A percentile compares a stretch with the other conserved stretches of the same genome.
phyloP scores from a whole-genome alignment of 805 yeast genomes.

The Sugiyamaella qingdaonensis region DNA sequence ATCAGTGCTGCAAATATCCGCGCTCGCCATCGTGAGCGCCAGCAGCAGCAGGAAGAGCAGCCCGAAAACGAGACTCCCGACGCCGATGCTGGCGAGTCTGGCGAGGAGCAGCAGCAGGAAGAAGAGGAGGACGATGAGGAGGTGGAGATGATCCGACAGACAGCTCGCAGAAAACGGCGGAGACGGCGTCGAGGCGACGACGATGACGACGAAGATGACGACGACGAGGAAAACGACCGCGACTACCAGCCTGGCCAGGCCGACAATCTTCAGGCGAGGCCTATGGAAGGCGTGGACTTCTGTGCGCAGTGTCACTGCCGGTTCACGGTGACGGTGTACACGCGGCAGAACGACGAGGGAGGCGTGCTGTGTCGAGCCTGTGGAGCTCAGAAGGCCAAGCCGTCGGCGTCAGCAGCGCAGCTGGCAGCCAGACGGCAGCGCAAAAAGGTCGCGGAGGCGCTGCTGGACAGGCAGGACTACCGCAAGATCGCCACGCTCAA shows the following conservation, averaged over 20 bases:
- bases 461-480: conserved; percentile 63
- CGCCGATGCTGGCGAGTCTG: conserved; percentile 18
- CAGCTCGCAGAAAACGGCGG: conserved; percentile 39
- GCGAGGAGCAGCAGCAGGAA: conserved; percentile 18
- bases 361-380: conserved; percentile 63
- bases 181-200: conserved; percentile 35
- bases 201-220: conserved; percentile 36
- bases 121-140: conserved; percentile 10
- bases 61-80: conserved; percentile 26
- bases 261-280: conserved; percentile 35
- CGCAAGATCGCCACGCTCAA: conserved; percentile 61
- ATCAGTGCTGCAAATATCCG: conserved; percentile 73
- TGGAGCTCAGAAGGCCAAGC: conserved; percentile 42
- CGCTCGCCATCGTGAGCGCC: conserved; percentile 23
- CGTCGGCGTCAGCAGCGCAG: conserved; percentile 47
- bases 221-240: conserved; percentile 37
- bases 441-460: conserved; percentile 77
- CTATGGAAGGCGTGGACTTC: conserved; percentile 52
- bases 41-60: conserved; percentile 24
- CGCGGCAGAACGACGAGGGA: conserved; percentile 42
- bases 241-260: conserved; percentile 38
- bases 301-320: conserved; percentile 61
- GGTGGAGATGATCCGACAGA: conserved; percentile 33
- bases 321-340: conserved; percentile 63
- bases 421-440: conserved; percentile 66